Percentiles rank a stretch among this genome's conserved stretches.
Conservation (phyloP, 2,329 filamentous ascomycete genomes). For the Aspergillus fumigatiaffinis region DNA sequence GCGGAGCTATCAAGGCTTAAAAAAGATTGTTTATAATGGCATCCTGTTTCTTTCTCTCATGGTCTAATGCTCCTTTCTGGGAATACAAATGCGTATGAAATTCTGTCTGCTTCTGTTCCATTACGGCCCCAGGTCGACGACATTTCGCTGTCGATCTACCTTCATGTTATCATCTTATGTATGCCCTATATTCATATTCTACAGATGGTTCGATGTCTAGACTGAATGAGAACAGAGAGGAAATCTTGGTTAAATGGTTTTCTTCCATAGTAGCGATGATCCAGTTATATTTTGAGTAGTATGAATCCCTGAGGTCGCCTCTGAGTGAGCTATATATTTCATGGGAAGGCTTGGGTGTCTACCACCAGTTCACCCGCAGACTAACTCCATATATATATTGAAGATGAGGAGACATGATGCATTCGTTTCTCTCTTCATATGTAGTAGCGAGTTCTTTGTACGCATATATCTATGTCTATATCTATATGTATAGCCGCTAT, state of each 20-base stretch:
- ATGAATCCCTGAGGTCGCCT: background rate
- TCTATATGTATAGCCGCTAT: background rate
- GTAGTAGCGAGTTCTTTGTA: background rate
- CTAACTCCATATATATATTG: background rate
- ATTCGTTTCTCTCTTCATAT: too few relatives aligned
- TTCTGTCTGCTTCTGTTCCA: conserved; percentile 12
- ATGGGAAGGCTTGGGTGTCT: too few relatives aligned
- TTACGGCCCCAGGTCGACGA: conserved; percentile 3
- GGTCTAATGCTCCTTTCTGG: conserved; percentile 21
- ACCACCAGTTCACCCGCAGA: too few relatives aligned
- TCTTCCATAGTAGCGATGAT: background rate
- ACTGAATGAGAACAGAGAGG: conserved; percentile 11
- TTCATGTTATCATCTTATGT: conserved; percentile 10
- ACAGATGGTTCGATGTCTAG: conserved; percentile 19
- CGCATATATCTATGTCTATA: too few relatives aligned
- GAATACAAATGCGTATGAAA: conserved; percentile 18
- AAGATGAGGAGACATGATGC: background rate
- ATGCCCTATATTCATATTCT: conserved; percentile 15
- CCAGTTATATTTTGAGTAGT: background rate
- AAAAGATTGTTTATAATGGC: conserved; percentile 31
- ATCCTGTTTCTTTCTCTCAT: conserved; percentile 23
- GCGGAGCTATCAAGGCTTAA: conserved; percentile 50
- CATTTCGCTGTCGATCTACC: conserved; percentile 3
- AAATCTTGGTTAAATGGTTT: background rate
- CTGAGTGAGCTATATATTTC: background rate